A percentile compares a stretch with the other conserved stretches of the same genome.
phyloP scores from a whole-genome alignment of 768 basidiomycete genomes.

The Hysterangium stoloniferum region DNA sequence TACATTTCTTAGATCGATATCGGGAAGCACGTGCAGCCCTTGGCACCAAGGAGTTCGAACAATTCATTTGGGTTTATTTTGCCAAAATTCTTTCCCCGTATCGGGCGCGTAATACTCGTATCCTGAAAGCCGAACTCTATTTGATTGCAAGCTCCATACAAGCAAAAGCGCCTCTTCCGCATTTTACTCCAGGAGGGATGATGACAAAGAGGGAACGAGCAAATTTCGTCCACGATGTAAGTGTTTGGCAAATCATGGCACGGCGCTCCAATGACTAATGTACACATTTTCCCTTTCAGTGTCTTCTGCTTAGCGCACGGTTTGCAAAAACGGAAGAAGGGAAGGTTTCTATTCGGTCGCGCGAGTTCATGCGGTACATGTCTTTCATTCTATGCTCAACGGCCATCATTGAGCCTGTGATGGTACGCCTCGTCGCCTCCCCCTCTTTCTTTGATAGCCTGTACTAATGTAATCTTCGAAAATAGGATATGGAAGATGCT shows the following conservation, averaged over 20 bases:
- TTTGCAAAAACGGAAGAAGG: slow-evolving; percentile 19
- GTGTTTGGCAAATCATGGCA: not conserved
- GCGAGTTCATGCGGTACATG: slow-evolving; percentile 18
- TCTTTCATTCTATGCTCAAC: slow-evolving; percentile 15
- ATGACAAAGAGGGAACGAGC: not conserved
- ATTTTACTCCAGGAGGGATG: slow-evolving; percentile 13
- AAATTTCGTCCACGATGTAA: slow-evolving; percentile 5
- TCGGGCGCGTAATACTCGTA: slow-evolving; percentile 14
- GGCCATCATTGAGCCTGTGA: slow-evolving; percentile 9
- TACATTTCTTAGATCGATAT: slow-evolving; percentile 12
- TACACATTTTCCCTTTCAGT: slow-evolving; percentile 16
- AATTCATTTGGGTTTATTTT: slow-evolving; percentile 17
- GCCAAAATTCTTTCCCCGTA: slow-evolving; percentile 16
- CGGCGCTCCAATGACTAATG: slow-evolving; percentile 9
- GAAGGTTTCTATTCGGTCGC: slow-evolving; percentile 11
- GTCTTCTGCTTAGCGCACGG: slow-evolving; percentile 16
- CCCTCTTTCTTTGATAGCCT: not conserved
- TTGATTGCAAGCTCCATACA: slow-evolving; percentile 17
- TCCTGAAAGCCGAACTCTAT: slow-evolving; percentile 15
- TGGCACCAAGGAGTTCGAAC: slow-evolving; percentile 15
- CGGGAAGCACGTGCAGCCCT: slow-evolving; percentile 15
- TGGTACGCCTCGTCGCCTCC: not conserved
- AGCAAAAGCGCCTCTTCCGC: slow-evolving; percentile 19
- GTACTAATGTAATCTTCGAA: not conserved
- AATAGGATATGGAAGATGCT: slow-evolving; percentile 16